Percentiles rank a stretch among this genome's conserved stretches.
phyloP scores from a whole-genome alignment of 2,329 filamentous ascomycete genomes.

The Monosporascus cannonballus region DNA sequence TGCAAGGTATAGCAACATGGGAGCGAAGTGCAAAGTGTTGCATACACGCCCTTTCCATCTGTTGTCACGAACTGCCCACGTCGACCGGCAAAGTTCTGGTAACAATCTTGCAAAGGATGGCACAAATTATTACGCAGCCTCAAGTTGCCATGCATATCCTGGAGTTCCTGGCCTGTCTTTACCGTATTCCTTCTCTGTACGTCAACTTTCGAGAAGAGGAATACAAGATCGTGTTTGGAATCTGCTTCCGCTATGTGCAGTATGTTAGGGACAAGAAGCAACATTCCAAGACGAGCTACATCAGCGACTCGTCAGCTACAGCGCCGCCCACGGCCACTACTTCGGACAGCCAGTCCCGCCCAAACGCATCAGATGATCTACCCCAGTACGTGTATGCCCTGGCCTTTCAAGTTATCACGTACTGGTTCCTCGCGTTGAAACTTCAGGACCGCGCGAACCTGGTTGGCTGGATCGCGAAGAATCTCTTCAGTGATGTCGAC shows the following conservation, averaged over 20 bases:
- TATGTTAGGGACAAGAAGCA: slow-evolving; percentile 68
- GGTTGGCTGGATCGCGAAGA: slow-evolving; percentile 85
- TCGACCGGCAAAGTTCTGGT: slow-evolving; percentile 83
- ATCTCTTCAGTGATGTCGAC: slow-evolving; percentile 71
- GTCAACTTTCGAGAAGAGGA: slow-evolving; percentile 88
- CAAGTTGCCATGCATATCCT: slow-evolving; percentile 90
- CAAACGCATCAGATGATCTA: slow-evolving; percentile 59
- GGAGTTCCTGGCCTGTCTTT: slow-evolving; percentile 87
- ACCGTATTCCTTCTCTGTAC: slow-evolving; percentile 76
- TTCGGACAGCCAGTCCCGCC: slow-evolving; percentile 23
- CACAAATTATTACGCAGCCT: slow-evolving; percentile 89
- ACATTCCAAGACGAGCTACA: slow-evolving; percentile 38
- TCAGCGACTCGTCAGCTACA: slow-evolving; percentile 34
- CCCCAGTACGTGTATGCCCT: slow-evolving; percentile 91
- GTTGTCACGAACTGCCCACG: slow-evolving; percentile 86
- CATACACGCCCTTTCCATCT: slow-evolving; percentile 90
- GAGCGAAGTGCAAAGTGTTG: slow-evolving; percentile 86
- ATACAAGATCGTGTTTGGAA: slow-evolving; percentile 89
- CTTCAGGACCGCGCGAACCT: slow-evolving; percentile 76
- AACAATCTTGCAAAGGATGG: slow-evolving; percentile 85
- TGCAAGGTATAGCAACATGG: slow-evolving; percentile 76
- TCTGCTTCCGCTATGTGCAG: slow-evolving; percentile 89
- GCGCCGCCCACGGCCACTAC: slow-evolving; percentile 11
- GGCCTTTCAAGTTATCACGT: slow-evolving; percentile 91
- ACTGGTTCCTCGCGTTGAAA: slow-evolving; percentile 92